Base-by-base conservation (phyloP, 2,329 filamentous ascomycete genomes). In the Botryosphaeria dothidea region DNA sequence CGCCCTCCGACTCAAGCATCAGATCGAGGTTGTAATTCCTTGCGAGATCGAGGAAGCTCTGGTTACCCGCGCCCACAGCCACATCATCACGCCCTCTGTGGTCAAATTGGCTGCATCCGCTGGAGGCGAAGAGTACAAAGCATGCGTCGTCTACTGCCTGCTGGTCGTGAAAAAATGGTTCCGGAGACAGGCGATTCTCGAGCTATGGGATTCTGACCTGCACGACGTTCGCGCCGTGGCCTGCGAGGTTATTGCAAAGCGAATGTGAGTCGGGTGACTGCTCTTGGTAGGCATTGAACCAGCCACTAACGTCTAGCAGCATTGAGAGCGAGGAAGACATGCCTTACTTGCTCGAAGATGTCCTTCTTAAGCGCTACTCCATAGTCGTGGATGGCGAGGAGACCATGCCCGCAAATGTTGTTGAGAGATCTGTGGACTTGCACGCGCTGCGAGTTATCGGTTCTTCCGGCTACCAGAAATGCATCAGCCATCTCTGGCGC, bases 381-480 rank as follows among this genome's bases (percentile, higher is more conserved):
- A 90, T 94, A 71, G 75, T 96, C 7, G 78, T 91, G 45, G 85
- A 94, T 68, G 88, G 87, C 46, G 83, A 90, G 68, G 83, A 90
- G 46, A 93, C 92, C 0, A 80, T 84, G 1, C 91, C 94, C 0
- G 85, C 90, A 68, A 99, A 98, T 73, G 95, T 92, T 23, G 89
- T 99, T 66, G 95, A 99, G 77, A 92, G 92, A 72, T 92, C 95
- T 0, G 93, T 98, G 38, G 95, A 99, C 72, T 80, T 98, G 27
- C 95, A 99, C 75, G 92, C 94, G 1, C 83, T 98, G 51, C 85
- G 86, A 15, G 88, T 99, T 54, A 98, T 98, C 67, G 92, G 92
- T 2, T 94, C 91, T 0, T 93, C 92, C 0, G 94, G 95, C 27
- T 99, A 98, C 77, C 95, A 98, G 71, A 97, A 96, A 80, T 98